Evolutionary conservation across 2,329 filamentous ascomycete species (phyloP), one percentile per base, ranked within the genome.

Genomic region (Neonectria coccinea): DNA sequence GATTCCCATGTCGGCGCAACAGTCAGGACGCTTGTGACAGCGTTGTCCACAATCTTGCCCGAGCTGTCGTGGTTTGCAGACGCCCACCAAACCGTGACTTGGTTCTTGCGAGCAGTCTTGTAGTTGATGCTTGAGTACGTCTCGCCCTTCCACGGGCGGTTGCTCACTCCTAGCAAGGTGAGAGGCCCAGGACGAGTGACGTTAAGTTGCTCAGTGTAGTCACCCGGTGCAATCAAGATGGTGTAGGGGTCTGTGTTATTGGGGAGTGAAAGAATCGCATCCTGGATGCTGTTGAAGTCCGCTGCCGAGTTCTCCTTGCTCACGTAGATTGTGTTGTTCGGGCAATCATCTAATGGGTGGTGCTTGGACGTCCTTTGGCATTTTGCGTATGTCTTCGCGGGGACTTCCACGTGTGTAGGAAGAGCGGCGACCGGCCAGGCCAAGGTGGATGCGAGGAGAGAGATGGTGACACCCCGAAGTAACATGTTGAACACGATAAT

Each of bases 1-100:
- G 88, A 83, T 67, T 91, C 86, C 51, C 90, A 81, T 0, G 84
- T 91, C 0, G 89, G 89, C 0, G 88, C 87, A 5, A 91, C 83
- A 0, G 88, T 89, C 57, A 91, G 75, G 0, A 87, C 86, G 31
- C 85, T 84, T 0, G 88, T 91, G 67, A 82, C 89, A 1, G 86
- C 88, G 68, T 91, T 91, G 74, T 91, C 89, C 44, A 82, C 72
- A 66, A 80, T 80, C 3, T 63, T 58, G 2, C 60, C 60, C 18
- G 71, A 72, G 20, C 67, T 74, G 65, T 81, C 83, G 25, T 85
- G 60, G 1, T 73, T 88, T 1, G 88, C 88, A 2, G 84, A 80
- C 53, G 83, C 82, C 84, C 85, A 90, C 69, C 85, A 83, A 14
- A 91, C 79, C 52, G 85, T 87, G 18, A 90, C 88, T 0, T 78